Percentiles rank a stretch among this genome's conserved stretches.
Evolutionary conservation across 2,329 filamentous ascomycete species (phyloP).

Genomic region (Pezicula rhizophila): DNA sequence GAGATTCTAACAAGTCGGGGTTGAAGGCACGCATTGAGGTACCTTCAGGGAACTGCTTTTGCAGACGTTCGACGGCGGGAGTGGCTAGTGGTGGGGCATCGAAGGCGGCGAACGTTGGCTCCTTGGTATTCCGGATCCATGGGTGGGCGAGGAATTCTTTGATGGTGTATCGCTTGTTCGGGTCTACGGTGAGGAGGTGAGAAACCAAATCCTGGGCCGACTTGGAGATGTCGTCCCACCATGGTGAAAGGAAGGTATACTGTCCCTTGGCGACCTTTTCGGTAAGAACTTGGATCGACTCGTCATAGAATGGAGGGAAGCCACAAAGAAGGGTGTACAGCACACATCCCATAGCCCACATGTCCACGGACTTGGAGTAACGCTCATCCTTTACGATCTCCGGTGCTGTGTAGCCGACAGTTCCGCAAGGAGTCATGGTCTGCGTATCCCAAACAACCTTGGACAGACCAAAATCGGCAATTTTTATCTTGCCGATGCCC

Average conservation of each 20-base stretch:
- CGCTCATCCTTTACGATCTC: conserved; percentile 99
- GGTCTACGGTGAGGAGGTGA: conserved; percentile 89
- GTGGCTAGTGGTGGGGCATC: conserved; percentile 70
- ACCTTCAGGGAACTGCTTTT: conserved; percentile 19
- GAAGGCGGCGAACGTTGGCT: conserved; percentile 59
- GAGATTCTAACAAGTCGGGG: conserved; percentile 47
- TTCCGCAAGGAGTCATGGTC: conserved; percentile 99
- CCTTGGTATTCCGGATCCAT: conserved; percentile 73
- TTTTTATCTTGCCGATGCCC: conserved; percentile 92
- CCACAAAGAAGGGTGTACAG: conserved; percentile 95
- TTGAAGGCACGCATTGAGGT: conserved; percentile 49
- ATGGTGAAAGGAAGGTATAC: conserved; percentile 95
- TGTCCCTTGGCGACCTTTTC: conserved; percentile 96
- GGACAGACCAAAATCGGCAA: conserved; percentile 94
- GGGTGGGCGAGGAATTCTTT: conserved; percentile 89
- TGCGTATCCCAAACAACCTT: conserved; percentile 98
- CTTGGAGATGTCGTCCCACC: conserved; percentile 99
- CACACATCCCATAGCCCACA: conserved; percentile 98
- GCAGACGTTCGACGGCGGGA: conserved; percentile 40
- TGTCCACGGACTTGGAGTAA: conserved; percentile 97
- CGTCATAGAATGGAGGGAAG: conserved; percentile 97
- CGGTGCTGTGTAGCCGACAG: conserved; percentile 94
- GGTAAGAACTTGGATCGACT: conserved; percentile 92
- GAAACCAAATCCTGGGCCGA: conserved; percentile 90
- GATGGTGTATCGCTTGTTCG: conserved; percentile 91